Evolutionary conservation across 371 early-diverging fungal genomes (phyloP), one percentile per base, ranked within the genome.

Genomic region (Edhazardia aedis): DNA sequence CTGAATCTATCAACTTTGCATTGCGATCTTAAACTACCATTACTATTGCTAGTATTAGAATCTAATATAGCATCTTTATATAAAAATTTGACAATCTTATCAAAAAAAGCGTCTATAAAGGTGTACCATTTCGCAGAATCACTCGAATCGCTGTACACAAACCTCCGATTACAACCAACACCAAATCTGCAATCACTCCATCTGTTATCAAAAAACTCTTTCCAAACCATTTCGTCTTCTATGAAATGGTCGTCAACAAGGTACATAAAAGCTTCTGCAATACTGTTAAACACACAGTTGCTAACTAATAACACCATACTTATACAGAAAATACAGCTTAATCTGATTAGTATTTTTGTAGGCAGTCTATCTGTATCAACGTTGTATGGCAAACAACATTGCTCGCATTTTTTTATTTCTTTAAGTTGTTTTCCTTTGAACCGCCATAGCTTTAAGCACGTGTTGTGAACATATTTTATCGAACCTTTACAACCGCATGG

Each of bases 401-500:
- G 68, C 38, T 69, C 67, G 42, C 74, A 74, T 24, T 55, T 58
- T 43, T 64, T 67, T 26, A 65, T 63, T 47, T 66, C 59, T 16
- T 47, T 37, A 22, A 68, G 28, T 22, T 22, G 19, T 53, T 70
- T 68, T 22, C 64, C 62, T 29, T 58, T 61, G 43, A 54, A 67
- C 53, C 69, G 58, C 74, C 74, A 74, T 43, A 56, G 52, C 21
- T 61, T 63, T 22, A 74, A 46, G 51, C 74, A 74, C 21, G 39
- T 46, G 11, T 40, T 52, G 38, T 74, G 74, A 38, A 74, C 69
- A 39, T 62, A 69, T 48, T 71, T 67, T 6, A 74, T 51, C 21
- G 64, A 56, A 21, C 74, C 74, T 51, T 65, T 69, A 49, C 74
- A 74, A 33, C 58, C 53, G 45, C 74, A 74, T 27, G 74, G 74